phyloP scores from a whole-genome alignment of 306 rosid species.

The Vigna angularis region DNA sequence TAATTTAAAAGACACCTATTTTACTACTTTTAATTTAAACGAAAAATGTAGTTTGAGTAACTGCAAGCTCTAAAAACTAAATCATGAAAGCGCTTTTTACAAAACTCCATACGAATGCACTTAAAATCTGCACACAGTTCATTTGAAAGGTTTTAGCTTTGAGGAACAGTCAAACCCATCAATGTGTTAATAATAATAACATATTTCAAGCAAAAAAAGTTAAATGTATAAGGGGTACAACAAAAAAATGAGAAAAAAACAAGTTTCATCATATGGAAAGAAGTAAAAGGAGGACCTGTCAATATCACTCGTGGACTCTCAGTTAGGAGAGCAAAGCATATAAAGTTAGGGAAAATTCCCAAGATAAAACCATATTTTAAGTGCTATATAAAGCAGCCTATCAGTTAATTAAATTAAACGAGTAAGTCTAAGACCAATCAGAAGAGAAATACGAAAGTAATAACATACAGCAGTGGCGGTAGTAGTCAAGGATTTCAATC shows the following conservation, averaged over 20 bases:
- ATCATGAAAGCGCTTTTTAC: not conserved
- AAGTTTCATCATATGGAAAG: slow-evolving; percentile 4
- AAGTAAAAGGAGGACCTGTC: not conserved
- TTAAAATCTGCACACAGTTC: not conserved
- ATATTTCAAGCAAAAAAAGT: slow-evolving; percentile 10
- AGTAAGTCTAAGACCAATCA: not conserved
- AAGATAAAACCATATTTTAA: slow-evolving; percentile 10
- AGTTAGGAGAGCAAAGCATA: not conserved
- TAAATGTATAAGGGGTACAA: not conserved
- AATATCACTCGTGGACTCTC: not conserved
- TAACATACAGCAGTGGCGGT: slow-evolving; percentile 86
- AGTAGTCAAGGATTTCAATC: slow-evolving; percentile 95
- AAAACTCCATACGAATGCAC: not conserved
- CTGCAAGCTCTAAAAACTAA: not conserved
- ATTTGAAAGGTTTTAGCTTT: not conserved
- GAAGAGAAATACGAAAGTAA: slow-evolving; percentile 17
- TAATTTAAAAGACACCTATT: not conserved
- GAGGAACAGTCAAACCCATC: slow-evolving; percentile 10
- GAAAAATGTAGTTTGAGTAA: not conserved
- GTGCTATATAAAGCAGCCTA: slow-evolving; percentile 21
- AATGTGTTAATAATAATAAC: not conserved
- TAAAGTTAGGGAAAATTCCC: not conserved
- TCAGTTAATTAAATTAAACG: slow-evolving; percentile 18
- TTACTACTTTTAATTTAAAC: not conserved
- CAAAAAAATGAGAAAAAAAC: not conserved